These are phyloP conservation scores for Cladophialophora psammophila DNA, from an alignment of 2,329 filamentous ascomycete genomes.

Conservation along the genomic window DNA sequence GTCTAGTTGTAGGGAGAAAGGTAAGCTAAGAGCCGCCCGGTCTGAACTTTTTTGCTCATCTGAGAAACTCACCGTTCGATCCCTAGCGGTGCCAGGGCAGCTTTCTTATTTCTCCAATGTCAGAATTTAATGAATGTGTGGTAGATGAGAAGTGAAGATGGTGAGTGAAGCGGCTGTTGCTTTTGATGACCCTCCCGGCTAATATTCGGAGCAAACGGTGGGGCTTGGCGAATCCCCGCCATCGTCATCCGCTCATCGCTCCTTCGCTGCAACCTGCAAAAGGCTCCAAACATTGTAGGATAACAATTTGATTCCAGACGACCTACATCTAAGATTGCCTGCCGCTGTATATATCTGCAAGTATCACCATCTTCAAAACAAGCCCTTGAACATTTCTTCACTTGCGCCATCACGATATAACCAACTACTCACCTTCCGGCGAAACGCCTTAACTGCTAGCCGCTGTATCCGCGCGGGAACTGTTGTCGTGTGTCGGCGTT, in stretches of 20 bases:
- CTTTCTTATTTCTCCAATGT: too few species aligned
- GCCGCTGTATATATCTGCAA: neutral
- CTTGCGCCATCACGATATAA: neutral
- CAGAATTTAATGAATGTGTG: too few species aligned
- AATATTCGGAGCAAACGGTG: slow-evolving; percentile 1
- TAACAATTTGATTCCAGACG: neutral
- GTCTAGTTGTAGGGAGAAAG: neutral
- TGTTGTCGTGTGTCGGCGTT: neutral
- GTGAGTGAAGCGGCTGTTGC: too few species aligned
- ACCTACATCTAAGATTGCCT: neutral
- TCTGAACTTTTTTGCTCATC: slow-evolving; percentile 4
- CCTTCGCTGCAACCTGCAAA: neutral
- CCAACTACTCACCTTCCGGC: neutral
- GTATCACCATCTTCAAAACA: neutral
- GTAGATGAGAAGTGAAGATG: too few species aligned
- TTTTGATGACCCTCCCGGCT: neutral
- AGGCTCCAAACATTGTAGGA: slow-evolving; percentile 8
- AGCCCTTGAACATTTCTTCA: neutral
- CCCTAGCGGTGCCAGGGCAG: neutral
- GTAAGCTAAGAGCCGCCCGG: neutral
- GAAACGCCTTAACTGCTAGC: neutral
- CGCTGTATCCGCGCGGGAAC: neutral
- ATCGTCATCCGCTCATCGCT: slow-evolving; percentile 13
- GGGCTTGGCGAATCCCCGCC: slow-evolving; percentile 16
- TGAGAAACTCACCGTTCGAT: neutral